These are phyloP conservation scores for Juncus effusus DNA, from an alignment of 176 grass and related monocot genomes.

Conservation along the genomic window DNA sequence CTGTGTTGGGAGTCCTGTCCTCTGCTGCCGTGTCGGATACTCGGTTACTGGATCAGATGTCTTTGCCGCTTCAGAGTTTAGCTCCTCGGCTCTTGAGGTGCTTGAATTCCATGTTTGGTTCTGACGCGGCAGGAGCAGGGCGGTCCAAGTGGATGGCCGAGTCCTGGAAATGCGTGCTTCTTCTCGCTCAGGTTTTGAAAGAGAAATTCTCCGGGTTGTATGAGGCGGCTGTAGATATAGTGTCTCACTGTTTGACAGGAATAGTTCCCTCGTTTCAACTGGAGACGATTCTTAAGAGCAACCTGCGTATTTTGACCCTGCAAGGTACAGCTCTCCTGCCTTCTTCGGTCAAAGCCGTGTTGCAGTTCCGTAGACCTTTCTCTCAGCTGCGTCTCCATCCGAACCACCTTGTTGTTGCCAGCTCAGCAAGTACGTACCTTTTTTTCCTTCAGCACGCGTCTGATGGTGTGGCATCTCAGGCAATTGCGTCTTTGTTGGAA, in stretches of 20 bases:
- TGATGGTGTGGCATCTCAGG: conserved; percentile 58
- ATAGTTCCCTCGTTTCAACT: conserved; percentile 47
- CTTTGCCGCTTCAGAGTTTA: conserved; percentile 57
- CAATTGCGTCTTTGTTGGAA: conserved; percentile 56
- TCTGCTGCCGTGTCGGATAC: conserved; percentile 60
- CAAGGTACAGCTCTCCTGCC: conserved; percentile 56
- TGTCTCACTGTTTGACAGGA: conserved; percentile 50
- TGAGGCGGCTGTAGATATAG: conserved; percentile 59
- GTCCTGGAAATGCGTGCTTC: conserved; percentile 75
- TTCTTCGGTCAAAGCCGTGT: conserved; percentile 55
- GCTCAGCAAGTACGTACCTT: conserved; percentile 63
- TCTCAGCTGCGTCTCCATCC: conserved; percentile 82
- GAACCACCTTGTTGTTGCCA: conserved; percentile 60
- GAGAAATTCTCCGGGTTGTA: conserved; percentile 84
- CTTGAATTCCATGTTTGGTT: conserved; percentile 40
- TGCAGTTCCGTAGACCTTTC: conserved; percentile 56
- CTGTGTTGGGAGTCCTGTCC: conserved; percentile 71
- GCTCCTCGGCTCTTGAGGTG: conserved; percentile 74
- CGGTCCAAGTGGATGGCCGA: conserved; percentile 72
- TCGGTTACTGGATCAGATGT: conserved; percentile 53
- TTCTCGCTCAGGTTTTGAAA: conserved; percentile 67
- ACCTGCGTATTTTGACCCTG: conserved; percentile 72
- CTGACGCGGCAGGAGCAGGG: conserved; percentile 60
- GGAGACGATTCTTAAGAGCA: conserved; percentile 65
- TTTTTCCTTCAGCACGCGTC: conserved; percentile 76